These are phyloP conservation scores for Botryosphaeria agaves DNA, from an alignment of 2,329 filamentous ascomycete genomes.

Conservation along the genomic window DNA sequence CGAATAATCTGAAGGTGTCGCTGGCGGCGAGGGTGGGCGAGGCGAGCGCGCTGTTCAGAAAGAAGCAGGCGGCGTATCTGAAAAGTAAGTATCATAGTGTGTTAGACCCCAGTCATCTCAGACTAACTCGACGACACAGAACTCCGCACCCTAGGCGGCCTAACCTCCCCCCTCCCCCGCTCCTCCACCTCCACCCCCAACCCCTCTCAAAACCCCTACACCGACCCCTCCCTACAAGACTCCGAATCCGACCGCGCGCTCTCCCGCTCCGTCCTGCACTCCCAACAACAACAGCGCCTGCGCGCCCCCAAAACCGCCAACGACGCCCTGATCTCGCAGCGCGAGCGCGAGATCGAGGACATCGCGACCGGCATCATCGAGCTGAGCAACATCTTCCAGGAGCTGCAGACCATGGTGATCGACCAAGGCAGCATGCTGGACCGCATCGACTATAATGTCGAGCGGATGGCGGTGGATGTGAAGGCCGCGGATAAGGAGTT, in stretches of 20 bases:
- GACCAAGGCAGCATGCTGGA: slow-evolving; percentile 35
- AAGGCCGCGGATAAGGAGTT: slow-evolving; percentile 88
- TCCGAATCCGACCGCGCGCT: slow-evolving; percentile 87
- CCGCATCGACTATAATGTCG: slow-evolving; percentile 67
- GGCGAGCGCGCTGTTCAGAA: slow-evolving; percentile 78
- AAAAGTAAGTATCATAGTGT: slow-evolving; percentile 47
- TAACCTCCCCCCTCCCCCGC: slow-evolving; percentile 30
- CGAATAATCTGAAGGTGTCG: slow-evolving; percentile 85
- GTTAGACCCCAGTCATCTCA: neutral
- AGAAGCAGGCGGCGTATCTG: slow-evolving; percentile 92
- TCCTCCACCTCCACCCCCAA: slow-evolving; percentile 36
- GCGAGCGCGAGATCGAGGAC: slow-evolving; percentile 91
- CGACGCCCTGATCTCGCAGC: slow-evolving; percentile 72
- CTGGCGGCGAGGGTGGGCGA: slow-evolving; percentile 80
- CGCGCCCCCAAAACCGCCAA: slow-evolving; percentile 51
- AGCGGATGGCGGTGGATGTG: slow-evolving; percentile 84
- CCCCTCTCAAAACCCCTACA: slow-evolving; percentile 49
- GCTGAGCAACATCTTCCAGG: slow-evolving; percentile 88
- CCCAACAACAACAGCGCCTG: slow-evolving; percentile 44
- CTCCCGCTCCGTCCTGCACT: slow-evolving; percentile 75
- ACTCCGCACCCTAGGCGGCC: slow-evolving; percentile 27
- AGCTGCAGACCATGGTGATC: slow-evolving; percentile 76
- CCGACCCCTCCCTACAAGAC: slow-evolving; percentile 77
- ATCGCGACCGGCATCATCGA: slow-evolving; percentile 98
- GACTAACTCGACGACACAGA: slow-evolving; percentile 10